Percentiles rank a stretch among this genome's conserved stretches.
These are phyloP conservation scores for Phlegmacium glaucopus DNA, from an alignment of 768 basidiomycete genomes.

Conservation along the genomic window DNA sequence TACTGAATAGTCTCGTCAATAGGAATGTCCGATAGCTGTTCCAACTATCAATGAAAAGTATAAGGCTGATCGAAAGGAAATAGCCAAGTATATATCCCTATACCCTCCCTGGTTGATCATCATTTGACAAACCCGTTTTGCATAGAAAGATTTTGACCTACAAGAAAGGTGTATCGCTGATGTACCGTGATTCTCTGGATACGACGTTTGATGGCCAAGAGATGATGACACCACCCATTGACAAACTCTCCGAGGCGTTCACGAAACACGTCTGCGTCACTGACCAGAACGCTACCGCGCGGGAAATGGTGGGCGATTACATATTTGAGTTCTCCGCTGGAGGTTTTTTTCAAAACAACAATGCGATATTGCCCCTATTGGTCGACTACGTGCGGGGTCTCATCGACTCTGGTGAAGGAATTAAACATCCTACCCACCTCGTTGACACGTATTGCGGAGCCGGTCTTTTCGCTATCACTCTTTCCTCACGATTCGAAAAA, in stretches of 20 bases:
- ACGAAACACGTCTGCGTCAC: constrained; percentile 78
- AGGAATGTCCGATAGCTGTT: constrained; percentile 94
- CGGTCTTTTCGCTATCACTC: constrained; percentile 83
- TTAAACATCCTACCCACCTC: constrained; percentile 65
- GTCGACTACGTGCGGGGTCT: constrained; percentile 80
- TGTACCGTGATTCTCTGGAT: constrained; percentile 78
- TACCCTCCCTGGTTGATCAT: neutral
- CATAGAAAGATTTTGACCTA: constrained; percentile 74
- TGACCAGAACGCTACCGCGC: constrained; percentile 73
- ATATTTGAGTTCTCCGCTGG: constrained; percentile 84
- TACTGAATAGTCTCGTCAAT: neutral
- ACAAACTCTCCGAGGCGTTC: constrained; percentile 35
- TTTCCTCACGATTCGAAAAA: constrained; percentile 69
- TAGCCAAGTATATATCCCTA: constrained; percentile 53
- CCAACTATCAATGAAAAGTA: constrained; percentile 71
- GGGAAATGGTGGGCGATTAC: constrained; percentile 79
- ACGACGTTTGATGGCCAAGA: constrained; percentile 17
- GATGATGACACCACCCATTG: constrained; percentile 25
- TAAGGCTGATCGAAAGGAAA: constrained; percentile 54
- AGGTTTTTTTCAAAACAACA: constrained; percentile 99
- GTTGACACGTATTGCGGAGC: constrained; percentile 95
- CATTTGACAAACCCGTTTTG: constrained; percentile 3
- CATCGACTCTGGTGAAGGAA: constrained; percentile 43
- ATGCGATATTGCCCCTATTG: constrained; percentile 81
- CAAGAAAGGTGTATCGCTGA: constrained; percentile 84